Base-by-base conservation (phyloP, 2,329 filamentous ascomycete genomes). In the Fusarium avenaceum region DNA sequence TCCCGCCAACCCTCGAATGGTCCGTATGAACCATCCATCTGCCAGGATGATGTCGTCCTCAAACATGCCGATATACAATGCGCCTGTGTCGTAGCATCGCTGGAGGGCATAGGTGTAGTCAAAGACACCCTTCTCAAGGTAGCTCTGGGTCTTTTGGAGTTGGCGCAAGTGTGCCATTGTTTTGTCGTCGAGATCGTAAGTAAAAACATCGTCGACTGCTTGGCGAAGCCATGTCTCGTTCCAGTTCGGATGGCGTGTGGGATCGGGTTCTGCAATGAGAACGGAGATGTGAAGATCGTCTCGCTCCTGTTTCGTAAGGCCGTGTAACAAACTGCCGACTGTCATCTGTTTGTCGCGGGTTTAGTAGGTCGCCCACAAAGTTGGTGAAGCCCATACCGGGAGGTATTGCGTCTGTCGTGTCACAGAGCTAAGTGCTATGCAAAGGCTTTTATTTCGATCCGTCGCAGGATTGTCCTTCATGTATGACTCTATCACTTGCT, bases 41-140 rank as follows among this genome's bases (percentile, higher is more conserved):
- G 62, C 62, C 2, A 65, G 26, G 8, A 65, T 39, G 5, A 65
- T 64, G 3, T 65, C 62, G 17, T 65, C 53, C 17, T 65, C 62
- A 7, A 65, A 59, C 6, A 65, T 39, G 7, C 47, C 62, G 3
- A 65, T 17, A 6, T 65, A 65, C 2, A 57, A 19, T 28, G 60
- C 53, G 13, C 60, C 59, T 2, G 17, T 59, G 2, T 30, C 22
- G 7, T 64, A 65, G 6, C 62, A 65, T n/a, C 43, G 47, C 10
- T 65, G 35, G 1, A 65, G 59, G 5, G 42, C 59, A 19, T 49
- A 51, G 2, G 47, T 45, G 2, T 65, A 65, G 14, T 65, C 62
- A 3, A 48, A 45, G 0, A 65, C 59, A 0, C 62, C 60, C 8
- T 65, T 65, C n/a, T 65, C 60, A 2, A n/a, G 32, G 11, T 59